Percentiles rank a stretch among this genome's conserved stretches.
These are phyloP conservation scores for Calycina marina DNA, from an alignment of 2,329 filamentous ascomycete genomes.

Conservation along the genomic window DNA sequence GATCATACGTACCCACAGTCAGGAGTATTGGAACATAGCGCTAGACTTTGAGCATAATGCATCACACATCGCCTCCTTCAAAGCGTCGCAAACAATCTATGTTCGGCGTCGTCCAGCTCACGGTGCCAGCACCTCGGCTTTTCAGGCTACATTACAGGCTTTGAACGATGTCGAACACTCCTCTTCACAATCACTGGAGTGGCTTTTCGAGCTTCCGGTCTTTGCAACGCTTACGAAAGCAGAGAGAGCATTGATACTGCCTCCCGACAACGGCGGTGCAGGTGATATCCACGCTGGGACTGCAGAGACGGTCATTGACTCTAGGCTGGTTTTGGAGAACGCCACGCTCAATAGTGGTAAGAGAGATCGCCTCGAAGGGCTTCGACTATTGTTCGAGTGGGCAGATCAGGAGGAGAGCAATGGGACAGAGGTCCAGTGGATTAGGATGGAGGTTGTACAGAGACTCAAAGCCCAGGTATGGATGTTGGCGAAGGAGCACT, in stretches of 20 bases:
- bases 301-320: conserved; percentile 45
- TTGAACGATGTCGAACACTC: conserved; percentile 42
- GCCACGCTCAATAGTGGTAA: conserved; percentile 31
- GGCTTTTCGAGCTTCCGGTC: conserved; percentile 43
- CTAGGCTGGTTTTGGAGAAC: conserved; percentile 39
- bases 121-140: conserved; percentile 40
- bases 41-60: conserved; percentile 47
- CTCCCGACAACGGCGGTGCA: conserved; percentile 27
- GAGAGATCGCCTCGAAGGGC: conserved; percentile 43
- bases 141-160: conserved; percentile 46
- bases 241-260: conserved; percentile 39
- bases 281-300: conserved; percentile 33
- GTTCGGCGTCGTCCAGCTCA: conserved; percentile 44
- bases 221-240: conserved; percentile 39
- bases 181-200: conserved; percentile 38
- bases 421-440: conserved; percentile 32
- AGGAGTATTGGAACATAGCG: conserved; percentile 53
- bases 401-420: conserved; percentile 33
- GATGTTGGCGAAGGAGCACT: conserved; percentile 21
- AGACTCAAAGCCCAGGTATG: conserved; percentile 36
- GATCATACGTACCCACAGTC: conserved; percentile 32
- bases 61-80: conserved; percentile 41
- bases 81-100: conserved; percentile 44
- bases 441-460: conserved; percentile 41
- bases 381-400: conserved; percentile 52